These are phyloP conservation scores for Antrodiella citrinella DNA, from an alignment of 768 basidiomycete species.

Conservation along the genomic window DNA sequence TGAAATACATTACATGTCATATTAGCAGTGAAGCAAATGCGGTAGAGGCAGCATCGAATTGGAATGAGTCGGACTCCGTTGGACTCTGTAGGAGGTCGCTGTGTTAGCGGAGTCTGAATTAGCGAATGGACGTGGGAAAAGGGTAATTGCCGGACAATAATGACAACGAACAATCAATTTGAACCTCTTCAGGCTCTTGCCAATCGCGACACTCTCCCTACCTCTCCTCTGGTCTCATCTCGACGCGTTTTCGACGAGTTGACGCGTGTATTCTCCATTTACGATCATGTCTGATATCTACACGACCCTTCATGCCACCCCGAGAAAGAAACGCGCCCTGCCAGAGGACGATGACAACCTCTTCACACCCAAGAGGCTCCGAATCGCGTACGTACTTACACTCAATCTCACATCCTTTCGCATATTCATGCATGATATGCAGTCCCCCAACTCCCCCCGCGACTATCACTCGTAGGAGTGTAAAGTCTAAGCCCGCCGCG, in stretches of 20 bases:
- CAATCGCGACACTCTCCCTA: slow-evolving; percentile 4
- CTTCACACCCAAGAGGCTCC: slow-evolving; percentile 63
- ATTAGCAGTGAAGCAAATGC: no score
- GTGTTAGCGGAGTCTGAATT: slow-evolving; percentile 6
- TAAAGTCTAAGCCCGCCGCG: slow-evolving; percentile 14
- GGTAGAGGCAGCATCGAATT: no score
- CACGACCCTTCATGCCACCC: slow-evolving; percentile 54
- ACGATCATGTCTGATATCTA: slow-evolving; percentile 52
- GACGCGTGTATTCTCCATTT: slow-evolving; percentile 5
- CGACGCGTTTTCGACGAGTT: neutral
- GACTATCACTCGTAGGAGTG: slow-evolving; percentile 30
- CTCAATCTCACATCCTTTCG: neutral
- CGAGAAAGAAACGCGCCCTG: slow-evolving; percentile 57
- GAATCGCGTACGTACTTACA: slow-evolving; percentile 37
- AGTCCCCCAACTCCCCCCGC: slow-evolving; percentile 57
- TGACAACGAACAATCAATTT: slow-evolving; percentile 7
- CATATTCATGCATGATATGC: neutral
- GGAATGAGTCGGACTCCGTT: neutral
- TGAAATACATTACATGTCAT: neutral
- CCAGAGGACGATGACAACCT: slow-evolving; percentile 42
- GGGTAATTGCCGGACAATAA: slow-evolving; percentile 23
- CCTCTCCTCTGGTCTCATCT: slow-evolving; percentile 8
- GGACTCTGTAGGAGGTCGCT: neutral
- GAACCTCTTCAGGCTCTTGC: slow-evolving; percentile 13
- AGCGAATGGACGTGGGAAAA: slow-evolving; percentile 21